Evolutionary conservation across 2,329 filamentous ascomycete species (phyloP).

Genomic region (Aspergillus carbonarius): DNA sequence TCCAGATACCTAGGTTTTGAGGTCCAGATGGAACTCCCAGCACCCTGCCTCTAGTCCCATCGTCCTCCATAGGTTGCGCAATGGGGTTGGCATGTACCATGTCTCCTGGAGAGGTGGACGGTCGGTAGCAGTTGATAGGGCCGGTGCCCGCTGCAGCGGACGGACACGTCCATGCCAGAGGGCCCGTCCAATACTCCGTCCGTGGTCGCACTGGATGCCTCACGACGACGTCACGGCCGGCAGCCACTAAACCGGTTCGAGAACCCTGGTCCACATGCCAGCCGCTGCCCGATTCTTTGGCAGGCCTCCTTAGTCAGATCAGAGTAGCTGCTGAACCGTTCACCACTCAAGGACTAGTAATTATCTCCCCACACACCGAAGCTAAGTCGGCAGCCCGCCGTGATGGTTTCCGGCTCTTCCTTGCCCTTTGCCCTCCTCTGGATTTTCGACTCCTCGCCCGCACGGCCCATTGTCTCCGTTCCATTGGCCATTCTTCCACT

Average conservation of each 20-base stretch:
- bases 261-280: constrained; percentile 5
- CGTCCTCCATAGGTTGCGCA: background rate
- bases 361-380: background rate
- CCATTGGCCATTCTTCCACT: constrained; percentile 1
- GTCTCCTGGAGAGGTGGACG: background rate
- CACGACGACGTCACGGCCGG: constrained; percentile 32
- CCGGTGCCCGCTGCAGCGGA: background rate
- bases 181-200: background rate
- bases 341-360: background rate
- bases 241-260: constrained; percentile 18
- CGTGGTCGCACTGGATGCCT: constrained; percentile 15
- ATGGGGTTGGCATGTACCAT: background rate
- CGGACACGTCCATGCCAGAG: too few relatives aligned
- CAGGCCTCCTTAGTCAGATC: background rate
- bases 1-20: background rate
- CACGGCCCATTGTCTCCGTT: background rate
- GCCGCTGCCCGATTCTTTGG: constrained; percentile 7
- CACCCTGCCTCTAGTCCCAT: background rate
- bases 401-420: background rate
- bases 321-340: background rate
- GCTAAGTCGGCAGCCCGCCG: background rate
- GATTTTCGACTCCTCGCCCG: constrained; percentile 1
- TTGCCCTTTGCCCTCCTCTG: background rate
- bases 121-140: background rate
- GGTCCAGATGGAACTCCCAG: background rate